phyloP scores from a whole-genome alignment of 345 rosid species.

The Hibiscus syriacus region DNA sequence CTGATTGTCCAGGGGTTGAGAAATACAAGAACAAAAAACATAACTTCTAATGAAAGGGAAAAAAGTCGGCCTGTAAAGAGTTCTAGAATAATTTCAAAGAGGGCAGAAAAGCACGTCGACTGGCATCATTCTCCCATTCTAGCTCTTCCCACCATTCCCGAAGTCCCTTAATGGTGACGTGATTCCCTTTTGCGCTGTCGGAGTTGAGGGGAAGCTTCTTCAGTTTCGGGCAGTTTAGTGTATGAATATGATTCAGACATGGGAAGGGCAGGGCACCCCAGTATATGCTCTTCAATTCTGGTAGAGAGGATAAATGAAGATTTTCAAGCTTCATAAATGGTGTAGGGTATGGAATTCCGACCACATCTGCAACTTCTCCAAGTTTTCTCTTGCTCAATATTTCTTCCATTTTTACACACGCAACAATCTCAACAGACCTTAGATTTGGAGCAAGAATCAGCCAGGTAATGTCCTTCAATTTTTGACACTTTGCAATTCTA shows the following conservation, averaged over 20 bases:
- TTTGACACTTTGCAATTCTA: not conserved
- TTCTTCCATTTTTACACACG: constrained; percentile 14
- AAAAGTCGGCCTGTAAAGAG: too few species aligned
- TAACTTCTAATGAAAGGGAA: too few species aligned
- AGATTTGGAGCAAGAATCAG: not conserved
- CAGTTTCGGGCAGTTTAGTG: not conserved
- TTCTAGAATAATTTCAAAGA: too few species aligned
- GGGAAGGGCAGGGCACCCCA: constrained; percentile 14
- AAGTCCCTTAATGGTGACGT: not conserved
- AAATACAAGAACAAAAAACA: too few species aligned
- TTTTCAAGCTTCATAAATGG: not conserved
- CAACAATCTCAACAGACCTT: not conserved
- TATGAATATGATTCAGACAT: not conserved
- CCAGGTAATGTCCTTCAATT: not conserved
- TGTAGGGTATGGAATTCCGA: not conserved
- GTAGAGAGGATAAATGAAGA: rapidly evolving
- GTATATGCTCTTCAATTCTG: constrained; percentile 8
- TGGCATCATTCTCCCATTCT: not conserved
- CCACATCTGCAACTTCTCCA: not conserved
- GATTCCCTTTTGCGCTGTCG: not conserved
- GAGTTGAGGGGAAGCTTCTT: constrained; percentile 23
- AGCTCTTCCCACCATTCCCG: not conserved
- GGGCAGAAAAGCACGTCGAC: not conserved
- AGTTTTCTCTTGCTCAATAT: constrained; percentile 7
- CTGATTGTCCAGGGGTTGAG: too few species aligned